Conservation (phyloP, 1,139 yeast genomes). For the Saccharomycopsis hybrid region DNA sequence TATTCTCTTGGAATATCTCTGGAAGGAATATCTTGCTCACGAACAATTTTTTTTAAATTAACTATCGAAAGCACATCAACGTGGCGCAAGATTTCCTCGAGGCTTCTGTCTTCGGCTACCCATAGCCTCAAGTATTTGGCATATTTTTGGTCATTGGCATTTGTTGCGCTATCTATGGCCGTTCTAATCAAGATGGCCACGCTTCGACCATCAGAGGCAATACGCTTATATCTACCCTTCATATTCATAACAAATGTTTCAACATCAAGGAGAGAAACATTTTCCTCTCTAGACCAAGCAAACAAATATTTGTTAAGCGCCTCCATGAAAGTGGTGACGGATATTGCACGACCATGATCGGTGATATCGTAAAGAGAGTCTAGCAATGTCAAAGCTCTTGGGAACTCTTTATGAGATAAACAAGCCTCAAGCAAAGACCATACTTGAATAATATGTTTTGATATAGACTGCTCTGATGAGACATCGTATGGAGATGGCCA, state of each 20-base stretch:
- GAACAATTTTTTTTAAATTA: conserved; percentile 41
- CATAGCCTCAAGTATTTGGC: conserved; percentile 3
- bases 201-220: conserved; percentile 41
- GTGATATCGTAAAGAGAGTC: conserved; percentile 45
- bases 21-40: conserved; percentile 25
- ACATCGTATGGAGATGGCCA: conserved; percentile 12
- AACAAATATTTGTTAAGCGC: conserved; percentile 45
- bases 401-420: conserved; percentile 57
- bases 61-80: conserved; percentile 61
- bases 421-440: conserved; percentile 82
- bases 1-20: conserved; percentile 34
- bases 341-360: conserved; percentile 23
- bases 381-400: conserved; percentile 66
- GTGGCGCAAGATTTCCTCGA: conserved; percentile 45
- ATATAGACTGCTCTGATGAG: neutral
- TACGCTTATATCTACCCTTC: conserved; percentile 29
- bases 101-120: conserved; percentile 18
- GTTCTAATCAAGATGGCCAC: conserved; percentile 31
- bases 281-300: conserved; percentile 31
- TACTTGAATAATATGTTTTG: conserved; percentile 35
- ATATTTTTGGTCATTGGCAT: neutral
- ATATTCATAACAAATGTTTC: conserved; percentile 30
- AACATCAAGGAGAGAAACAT: conserved; percentile 29
- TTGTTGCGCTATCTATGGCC: conserved; percentile 31
- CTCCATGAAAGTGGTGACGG: conserved; percentile 28